Conservation (phyloP, 2,329 filamentous ascomycete species). For the Teratosphaeria destructans region DNA sequence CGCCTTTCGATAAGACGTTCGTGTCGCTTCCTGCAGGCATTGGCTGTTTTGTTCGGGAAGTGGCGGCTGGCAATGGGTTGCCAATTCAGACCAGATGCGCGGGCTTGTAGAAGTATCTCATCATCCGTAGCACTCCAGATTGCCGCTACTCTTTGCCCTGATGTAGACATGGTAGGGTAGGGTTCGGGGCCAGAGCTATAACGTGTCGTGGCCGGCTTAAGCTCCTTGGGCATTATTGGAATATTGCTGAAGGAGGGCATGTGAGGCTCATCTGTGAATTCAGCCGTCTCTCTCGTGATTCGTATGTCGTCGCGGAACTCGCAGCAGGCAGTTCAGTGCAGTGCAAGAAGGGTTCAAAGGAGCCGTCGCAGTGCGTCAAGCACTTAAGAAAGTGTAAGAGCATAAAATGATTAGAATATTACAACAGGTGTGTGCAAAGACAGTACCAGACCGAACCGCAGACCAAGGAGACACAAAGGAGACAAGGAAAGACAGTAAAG, state of each 20-base stretch:
- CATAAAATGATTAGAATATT: conserved; percentile 7
- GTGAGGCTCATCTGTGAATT: conserved; percentile 5
- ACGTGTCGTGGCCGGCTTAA: conserved; percentile 19
- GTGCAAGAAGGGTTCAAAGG: background rate
- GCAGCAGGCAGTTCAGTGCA: background rate
- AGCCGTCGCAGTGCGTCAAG: conserved; percentile 14
- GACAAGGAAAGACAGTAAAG: conserved; percentile 17
- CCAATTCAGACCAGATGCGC: conserved; percentile 73
- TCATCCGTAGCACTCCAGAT: conserved; percentile 67
- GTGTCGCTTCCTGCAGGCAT: conserved; percentile 82
- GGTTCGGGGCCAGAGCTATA: conserved; percentile 17
- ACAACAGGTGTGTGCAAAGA: conserved; percentile 3
- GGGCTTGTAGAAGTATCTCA: conserved; percentile 58
- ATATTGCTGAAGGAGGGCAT: conserved; percentile 17
- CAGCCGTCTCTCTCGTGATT: conserved; percentile 5
- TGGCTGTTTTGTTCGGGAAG: conserved; percentile 66
- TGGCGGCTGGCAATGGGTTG: conserved; percentile 64
- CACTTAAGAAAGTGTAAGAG: conserved; percentile 13
- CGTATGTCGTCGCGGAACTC: background rate
- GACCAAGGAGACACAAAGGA: conserved; percentile 22
- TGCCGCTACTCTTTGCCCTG: conserved; percentile 27
- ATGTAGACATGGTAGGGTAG: conserved; percentile 24
- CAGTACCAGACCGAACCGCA: conserved; percentile 22
- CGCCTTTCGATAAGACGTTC: conserved; percentile 69
- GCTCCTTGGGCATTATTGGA: conserved; percentile 37